Base-by-base conservation (phyloP, 306 rosid species). In the Castanea mollissima region DNA sequence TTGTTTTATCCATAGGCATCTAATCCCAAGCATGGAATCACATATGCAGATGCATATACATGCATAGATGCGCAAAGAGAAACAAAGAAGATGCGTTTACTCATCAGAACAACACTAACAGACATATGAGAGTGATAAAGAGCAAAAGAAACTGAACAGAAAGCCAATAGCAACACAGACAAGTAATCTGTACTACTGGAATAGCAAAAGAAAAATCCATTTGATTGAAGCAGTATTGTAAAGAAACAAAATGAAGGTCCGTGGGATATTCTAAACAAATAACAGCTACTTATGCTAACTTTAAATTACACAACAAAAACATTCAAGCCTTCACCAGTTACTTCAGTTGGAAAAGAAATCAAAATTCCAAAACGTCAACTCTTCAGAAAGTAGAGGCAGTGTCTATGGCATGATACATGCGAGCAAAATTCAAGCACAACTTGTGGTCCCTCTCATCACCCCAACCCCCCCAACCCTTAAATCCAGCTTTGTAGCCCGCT, bases 401-500 rank as follows among this genome's bases (percentile, higher is more conserved):
- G 77, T 32, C 62, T 57, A 6, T 67, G 78, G 86, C 75, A 79
- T 63, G 84, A 88, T 96, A 91, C 93, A 93, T 90, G 55, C 51
- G 86, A 64, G 97, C 88, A 75, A 96, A 96, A 82, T 83, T 82
- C 84, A 93, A 77, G 85, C 99, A 96, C 77, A 96, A 87, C 34
- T 63, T 79, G 54, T 87, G 95, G 76, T 96, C 98, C 85, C 99
- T 83, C 74, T 85, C 70, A 58, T 96, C 99, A 1, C 99, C 98
- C 99, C 99, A 96, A 34, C 99, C 99, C 15, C 99, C 99, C 99
- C 98, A 93, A 49, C 99, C 99, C 82, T 86, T 88, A 85, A 96
- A 93, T 51, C 98, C 98, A 19, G 98, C 97, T 76, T 90, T 85
- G 80, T 96, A 96, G 16, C 99, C 98, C 1, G 98, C 90, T 78